These are phyloP conservation scores for Neonectria hederae DNA, from an alignment of 2,329 filamentous ascomycete genomes.

Conservation along the genomic window DNA sequence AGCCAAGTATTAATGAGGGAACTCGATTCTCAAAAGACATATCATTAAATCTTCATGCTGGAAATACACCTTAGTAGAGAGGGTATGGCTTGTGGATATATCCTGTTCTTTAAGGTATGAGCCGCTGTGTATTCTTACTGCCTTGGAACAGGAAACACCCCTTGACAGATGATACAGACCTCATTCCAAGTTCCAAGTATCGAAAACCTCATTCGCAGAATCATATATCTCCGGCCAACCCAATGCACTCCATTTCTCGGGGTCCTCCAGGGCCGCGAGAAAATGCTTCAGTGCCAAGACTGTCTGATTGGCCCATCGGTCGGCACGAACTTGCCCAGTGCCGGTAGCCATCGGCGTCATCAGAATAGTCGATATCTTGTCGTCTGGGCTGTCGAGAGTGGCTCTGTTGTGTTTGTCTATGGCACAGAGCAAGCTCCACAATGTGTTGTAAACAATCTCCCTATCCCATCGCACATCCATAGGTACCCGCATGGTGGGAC, in stretches of 20 bases:
- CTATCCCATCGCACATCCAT: conserved; percentile 56
- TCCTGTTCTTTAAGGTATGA: no score
- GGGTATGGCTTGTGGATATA: no score
- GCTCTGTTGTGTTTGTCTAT: conserved; percentile 57
- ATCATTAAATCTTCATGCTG: no score
- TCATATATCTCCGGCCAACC: conserved; percentile 44
- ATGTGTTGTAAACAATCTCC: conserved; percentile 63
- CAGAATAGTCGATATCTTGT: conserved; percentile 53
- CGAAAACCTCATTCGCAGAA: not conserved
- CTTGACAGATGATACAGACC: no score
- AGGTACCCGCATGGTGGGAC: conserved; percentile 64
- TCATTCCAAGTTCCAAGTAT: conserved; percentile 1
- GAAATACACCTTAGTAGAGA: no score
- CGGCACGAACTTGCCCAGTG: conserved; percentile 53
- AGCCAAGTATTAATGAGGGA: no score
- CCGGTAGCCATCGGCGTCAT: conserved; percentile 64
- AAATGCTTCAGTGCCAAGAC: conserved; percentile 62
- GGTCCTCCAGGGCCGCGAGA: conserved; percentile 55
- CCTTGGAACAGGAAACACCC: no score
- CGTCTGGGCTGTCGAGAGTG: conserved; percentile 12
- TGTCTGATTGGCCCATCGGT: conserved; percentile 60
- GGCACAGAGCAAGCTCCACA: conserved; percentile 60
- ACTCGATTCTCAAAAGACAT: no score
- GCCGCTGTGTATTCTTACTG: no score
- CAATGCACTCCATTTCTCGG: conserved; percentile 52